Conservation (phyloP, 306 rosid genomes). For the Vigna mungo region DNA sequence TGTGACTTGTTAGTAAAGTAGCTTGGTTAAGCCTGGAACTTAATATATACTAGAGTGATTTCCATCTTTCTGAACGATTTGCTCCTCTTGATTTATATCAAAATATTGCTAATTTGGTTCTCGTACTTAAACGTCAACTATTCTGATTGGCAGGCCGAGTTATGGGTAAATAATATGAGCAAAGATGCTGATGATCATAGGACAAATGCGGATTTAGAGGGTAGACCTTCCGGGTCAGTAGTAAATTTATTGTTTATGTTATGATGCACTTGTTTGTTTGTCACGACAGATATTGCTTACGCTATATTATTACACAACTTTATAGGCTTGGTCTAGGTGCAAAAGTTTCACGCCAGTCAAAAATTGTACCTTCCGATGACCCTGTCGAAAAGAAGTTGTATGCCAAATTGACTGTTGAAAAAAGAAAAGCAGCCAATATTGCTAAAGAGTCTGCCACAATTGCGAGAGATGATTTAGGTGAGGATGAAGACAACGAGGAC, state of each 20-base stretch:
- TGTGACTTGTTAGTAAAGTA: not conserved
- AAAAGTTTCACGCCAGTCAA: constrained; percentile 64
- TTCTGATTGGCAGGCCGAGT: constrained; percentile 69
- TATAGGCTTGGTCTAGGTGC: constrained; percentile 94
- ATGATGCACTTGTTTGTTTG: not conserved
- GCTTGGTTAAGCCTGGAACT: not conserved
- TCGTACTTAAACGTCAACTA: constrained; percentile 4
- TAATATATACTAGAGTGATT: constrained; percentile 1
- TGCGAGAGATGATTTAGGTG: constrained; percentile 45
- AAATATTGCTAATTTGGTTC: not conserved
- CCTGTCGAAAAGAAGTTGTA: constrained; percentile 72
- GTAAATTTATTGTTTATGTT: not conserved
- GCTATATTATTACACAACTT: not conserved
- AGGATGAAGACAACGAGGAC: constrained; percentile 50
- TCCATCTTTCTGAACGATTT: constrained; percentile 24
- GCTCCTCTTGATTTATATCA: not conserved
- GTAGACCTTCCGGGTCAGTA: constrained; percentile 69
- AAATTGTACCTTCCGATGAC: constrained; percentile 61
- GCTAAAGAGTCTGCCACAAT: constrained; percentile 48
- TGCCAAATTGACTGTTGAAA: constrained; percentile 62
- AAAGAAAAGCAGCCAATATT: constrained; percentile 63
- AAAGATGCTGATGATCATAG: constrained; percentile 58
- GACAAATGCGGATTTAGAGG: constrained; percentile 44
- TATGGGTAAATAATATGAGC: constrained; percentile 80
- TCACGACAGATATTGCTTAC: constrained; percentile 10